Percentiles rank a stretch among this genome's conserved stretches.
Evolutionary conservation across 805 yeast species (phyloP).

Genomic region (Wickerhamiella domercqiae): DNA sequence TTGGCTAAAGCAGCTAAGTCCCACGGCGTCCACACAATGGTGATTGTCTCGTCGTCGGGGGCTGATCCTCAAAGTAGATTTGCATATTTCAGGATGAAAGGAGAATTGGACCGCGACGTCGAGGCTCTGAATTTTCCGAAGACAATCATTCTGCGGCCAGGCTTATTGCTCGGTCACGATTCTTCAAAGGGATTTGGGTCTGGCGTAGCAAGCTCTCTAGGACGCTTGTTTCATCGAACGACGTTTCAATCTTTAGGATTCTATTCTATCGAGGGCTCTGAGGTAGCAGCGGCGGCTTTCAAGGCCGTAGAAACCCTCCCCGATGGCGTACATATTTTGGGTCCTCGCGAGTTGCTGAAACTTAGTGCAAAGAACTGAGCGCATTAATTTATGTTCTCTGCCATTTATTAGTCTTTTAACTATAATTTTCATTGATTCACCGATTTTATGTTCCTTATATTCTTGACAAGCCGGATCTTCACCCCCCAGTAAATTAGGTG

Average conservation of each 20-base stretch:
- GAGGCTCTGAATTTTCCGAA: conserved; percentile 47
- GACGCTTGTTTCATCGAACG: conserved; percentile 22
- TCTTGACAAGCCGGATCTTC: too few species aligned
- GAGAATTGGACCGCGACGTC: conserved; percentile 57
- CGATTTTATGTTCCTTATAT: too few species aligned
- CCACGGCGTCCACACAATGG: conserved; percentile 50
- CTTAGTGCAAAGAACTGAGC: conserved; percentile 6
- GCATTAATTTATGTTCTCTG: too few species aligned
- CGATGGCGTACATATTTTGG: conserved; percentile 16
- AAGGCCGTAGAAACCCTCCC: conserved; percentile 26
- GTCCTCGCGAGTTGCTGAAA: conserved; percentile 11
- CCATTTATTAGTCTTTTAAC: too few species aligned
- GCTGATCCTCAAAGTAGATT: conserved; percentile 44
- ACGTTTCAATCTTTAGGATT: conserved; percentile 21
- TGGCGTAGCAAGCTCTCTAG: conserved; percentile 25
- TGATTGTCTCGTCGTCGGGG: conserved; percentile 53
- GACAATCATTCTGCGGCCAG: conserved; percentile 67
- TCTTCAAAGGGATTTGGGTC: conserved; percentile 9
- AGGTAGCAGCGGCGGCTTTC: conserved; percentile 46
- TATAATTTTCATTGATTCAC: too few species aligned
- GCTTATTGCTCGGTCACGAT: conserved; percentile 51
- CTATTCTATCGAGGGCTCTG: conserved; percentile 47
- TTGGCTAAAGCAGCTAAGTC: conserved; percentile 61
- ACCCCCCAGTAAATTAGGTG: too few species aligned
- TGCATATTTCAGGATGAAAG: conserved; percentile 54